Percentiles rank a stretch among this genome's conserved stretches.
These are phyloP conservation scores for Tephrocybe sp. DNA, from an alignment of 768 basidiomycete species.

Conservation along the genomic window DNA sequence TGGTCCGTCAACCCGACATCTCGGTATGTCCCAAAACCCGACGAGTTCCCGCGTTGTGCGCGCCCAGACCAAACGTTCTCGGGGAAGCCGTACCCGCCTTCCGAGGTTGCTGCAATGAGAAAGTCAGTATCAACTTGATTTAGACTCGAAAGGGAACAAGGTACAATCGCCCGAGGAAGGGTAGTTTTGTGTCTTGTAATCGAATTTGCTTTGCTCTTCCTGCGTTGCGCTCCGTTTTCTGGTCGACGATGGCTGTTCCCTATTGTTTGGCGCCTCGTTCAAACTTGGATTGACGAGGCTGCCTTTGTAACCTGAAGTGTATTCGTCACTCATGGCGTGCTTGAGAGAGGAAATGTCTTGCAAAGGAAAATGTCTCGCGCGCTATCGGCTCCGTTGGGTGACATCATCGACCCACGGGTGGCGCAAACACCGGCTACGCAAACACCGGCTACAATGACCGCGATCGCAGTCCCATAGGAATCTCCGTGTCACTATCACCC, in stretches of 20 bases:
- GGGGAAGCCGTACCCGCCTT: constrained; percentile 25
- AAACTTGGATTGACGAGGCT: constrained; percentile 15
- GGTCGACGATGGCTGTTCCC: background rate
- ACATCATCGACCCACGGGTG: background rate
- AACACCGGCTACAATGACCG: too few species aligned
- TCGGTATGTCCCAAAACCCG: constrained; percentile 9
- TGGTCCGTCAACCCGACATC: constrained; percentile 20
- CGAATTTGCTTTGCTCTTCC: background rate
- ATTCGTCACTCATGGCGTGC: constrained; percentile 20
- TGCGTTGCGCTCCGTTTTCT: background rate
- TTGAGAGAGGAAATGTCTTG: background rate
- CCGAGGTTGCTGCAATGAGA: constrained; percentile 21
- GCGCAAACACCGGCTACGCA: too few species aligned
- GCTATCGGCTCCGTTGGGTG: too few species aligned
- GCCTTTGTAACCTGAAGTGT: constrained; percentile 19
- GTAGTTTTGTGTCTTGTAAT: constrained; percentile 16
- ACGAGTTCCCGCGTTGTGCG: constrained; percentile 23
- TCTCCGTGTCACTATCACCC: too few species aligned
- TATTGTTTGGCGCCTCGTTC: constrained; percentile 4
- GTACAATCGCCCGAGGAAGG: constrained; percentile 14
- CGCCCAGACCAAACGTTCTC: constrained; percentile 25
- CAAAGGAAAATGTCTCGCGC: too few species aligned
- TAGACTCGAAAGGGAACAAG: background rate
- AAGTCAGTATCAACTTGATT: too few species aligned
- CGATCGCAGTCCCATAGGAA: too few species aligned